phyloP scores from a whole-genome alignment of 2,329 filamentous ascomycete genomes.

The Fusarium sp. region DNA sequence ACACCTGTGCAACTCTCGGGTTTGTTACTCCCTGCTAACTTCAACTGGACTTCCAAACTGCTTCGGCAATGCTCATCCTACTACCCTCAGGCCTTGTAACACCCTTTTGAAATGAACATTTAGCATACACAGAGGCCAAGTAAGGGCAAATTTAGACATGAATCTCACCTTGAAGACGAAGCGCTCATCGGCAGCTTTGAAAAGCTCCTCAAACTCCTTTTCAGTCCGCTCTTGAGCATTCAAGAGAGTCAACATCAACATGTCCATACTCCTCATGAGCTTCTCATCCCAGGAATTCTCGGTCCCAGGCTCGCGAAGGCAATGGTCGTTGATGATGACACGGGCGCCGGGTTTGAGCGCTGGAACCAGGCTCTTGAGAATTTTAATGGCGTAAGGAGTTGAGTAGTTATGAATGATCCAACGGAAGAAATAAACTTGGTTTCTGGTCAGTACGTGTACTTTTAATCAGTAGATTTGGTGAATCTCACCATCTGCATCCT shows the following conservation, averaged over 20 bases:
- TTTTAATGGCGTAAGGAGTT: constrained; percentile 65
- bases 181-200: constrained; percentile 58
- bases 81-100: constrained; percentile 59
- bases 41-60: constrained; percentile 59
- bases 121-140: constrained; percentile 5
- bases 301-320: constrained; percentile 57
- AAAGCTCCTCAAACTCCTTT: constrained; percentile 63
- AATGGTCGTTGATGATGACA: constrained; percentile 64
- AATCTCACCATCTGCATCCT: constrained; percentile 65
- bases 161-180: constrained; percentile 60
- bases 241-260: constrained; percentile 66
- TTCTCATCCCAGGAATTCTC: constrained; percentile 64
- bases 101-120: constrained; percentile 50
- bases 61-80: constrained; percentile 66
- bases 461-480: background rate
- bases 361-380: constrained; percentile 67
- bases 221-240: constrained; percentile 67
- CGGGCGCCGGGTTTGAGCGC: constrained; percentile 69
- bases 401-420: constrained; percentile 76
- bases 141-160: accelerated
- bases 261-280: constrained; percentile 65
- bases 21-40: background rate
- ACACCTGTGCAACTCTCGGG: background rate
- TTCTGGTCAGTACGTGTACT: constrained; percentile 24
- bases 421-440: constrained; percentile 69